phyloP scores from a whole-genome alignment of 805 yeast genomes.

The Priceomyces castillae region DNA sequence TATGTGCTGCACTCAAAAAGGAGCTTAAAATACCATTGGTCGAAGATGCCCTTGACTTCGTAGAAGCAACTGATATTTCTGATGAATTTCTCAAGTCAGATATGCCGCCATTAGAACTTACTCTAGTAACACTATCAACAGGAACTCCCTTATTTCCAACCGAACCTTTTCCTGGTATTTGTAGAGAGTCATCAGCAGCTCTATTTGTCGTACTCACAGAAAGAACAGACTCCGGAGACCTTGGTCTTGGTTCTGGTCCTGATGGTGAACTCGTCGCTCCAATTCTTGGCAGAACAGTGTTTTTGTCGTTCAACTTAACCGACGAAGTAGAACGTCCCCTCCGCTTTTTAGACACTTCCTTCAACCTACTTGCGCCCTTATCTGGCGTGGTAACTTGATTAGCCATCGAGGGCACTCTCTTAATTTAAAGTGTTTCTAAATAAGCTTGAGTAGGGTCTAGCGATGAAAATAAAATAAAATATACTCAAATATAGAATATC shows the following conservation, averaged over 20 bases:
- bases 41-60: constrained; percentile 7
- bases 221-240: background rate
- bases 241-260: background rate
- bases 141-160: background rate
- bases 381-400: background rate
- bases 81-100: background rate
- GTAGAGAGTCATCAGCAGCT: too few species aligned
- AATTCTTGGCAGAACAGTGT: background rate
- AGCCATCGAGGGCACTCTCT: background rate
- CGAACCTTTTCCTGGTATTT: too few species aligned
- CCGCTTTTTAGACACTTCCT: background rate
- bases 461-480: too few species aligned
- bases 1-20: constrained; percentile 46
- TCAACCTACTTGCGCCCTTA: background rate
- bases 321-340: background rate
- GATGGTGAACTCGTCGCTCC: background rate
- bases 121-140: background rate
- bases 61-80: background rate
- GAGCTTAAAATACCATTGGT: constrained; percentile 41
- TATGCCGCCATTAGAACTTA: background rate
- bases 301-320: background rate
- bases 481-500: too few species aligned
- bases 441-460: too few species aligned
- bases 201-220: too few species aligned
- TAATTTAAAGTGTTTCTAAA: too few species aligned